A percentile compares a stretch with the other conserved stretches of the same genome.
Evolutionary conservation across 2,329 filamentous ascomycete species (phyloP).

Genomic region (Penicillium vulpinum): DNA sequence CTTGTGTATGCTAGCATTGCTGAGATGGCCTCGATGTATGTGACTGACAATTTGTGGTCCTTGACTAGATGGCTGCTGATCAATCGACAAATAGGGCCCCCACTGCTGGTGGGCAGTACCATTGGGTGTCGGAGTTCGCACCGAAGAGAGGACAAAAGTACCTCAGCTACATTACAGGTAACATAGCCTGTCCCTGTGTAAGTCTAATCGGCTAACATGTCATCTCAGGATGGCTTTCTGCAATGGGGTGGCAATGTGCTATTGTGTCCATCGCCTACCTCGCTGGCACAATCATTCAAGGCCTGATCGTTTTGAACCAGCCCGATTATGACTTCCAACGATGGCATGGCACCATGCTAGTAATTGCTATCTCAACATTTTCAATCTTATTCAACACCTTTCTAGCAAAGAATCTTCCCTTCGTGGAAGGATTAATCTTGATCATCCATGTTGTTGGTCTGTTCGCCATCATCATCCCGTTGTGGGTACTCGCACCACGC

Average conservation of each 20-base stretch:
- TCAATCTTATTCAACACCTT: conserved; percentile 47
- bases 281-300: conserved; percentile 49
- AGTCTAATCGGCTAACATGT: not conserved
- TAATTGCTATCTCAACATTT: conserved; percentile 42
- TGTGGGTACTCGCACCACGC: conserved; percentile 46
- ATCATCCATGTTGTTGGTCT: conserved; percentile 47
- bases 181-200: not conserved
- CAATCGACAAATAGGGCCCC: conserved; percentile 34
- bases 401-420: conserved; percentile 39
- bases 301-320: conserved; percentile 47
- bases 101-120: conserved; percentile 42
- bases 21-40: conserved; percentile 48
- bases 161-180: conserved; percentile 49
- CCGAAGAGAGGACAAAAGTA: conserved; percentile 43
- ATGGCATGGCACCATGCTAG: conserved; percentile 50
- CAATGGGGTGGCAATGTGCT: conserved; percentile 49
- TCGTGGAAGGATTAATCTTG: conserved; percentile 43
- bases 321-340: conserved; percentile 41
- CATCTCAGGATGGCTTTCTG: conserved; percentile 43
- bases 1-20: conserved; percentile 42
- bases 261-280: conserved; percentile 48
- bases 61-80: not conserved
- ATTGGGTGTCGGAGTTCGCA: conserved; percentile 42
- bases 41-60: not conserved
- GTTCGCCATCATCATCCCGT: conserved; percentile 45